phyloP scores from a whole-genome alignment of 768 basidiomycete genomes.

The Cubamyces lactineus region DNA sequence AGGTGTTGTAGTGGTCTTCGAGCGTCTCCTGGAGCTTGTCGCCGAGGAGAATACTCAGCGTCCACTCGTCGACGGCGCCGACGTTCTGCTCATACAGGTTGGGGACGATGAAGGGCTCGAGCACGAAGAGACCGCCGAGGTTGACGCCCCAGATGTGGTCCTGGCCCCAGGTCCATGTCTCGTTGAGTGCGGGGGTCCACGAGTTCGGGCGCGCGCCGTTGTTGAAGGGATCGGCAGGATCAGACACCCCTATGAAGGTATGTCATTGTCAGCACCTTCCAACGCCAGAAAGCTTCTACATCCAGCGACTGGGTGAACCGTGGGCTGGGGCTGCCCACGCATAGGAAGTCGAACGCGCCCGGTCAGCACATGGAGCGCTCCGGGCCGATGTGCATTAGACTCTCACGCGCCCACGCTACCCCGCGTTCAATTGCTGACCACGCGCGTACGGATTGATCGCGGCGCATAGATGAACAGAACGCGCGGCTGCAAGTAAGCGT shows the following conservation, averaged over 20 bases:
- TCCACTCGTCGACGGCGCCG: slow-evolving; percentile 64
- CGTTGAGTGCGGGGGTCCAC: slow-evolving; percentile 80
- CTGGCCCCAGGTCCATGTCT: slow-evolving; percentile 69
- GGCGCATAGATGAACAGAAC: too few species aligned
- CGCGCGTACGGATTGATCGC: too few species aligned
- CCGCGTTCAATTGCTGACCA: too few species aligned
- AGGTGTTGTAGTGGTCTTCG: slow-evolving; percentile 79
- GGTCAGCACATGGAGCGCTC: too few species aligned
- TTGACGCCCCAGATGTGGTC: slow-evolving; percentile 71
- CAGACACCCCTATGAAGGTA: slow-evolving; percentile 53
- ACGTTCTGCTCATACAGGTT: slow-evolving; percentile 58
- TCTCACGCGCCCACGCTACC: too few species aligned
- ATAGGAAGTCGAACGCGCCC: too few species aligned
- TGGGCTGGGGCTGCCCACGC: too few species aligned
- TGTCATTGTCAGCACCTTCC: neutral
- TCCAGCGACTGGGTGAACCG: too few species aligned
- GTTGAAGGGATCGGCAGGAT: slow-evolving; percentile 76
- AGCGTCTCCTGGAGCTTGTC: slow-evolving; percentile 45
- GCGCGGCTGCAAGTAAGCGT: too few species aligned
- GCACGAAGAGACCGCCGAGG: slow-evolving; percentile 73
- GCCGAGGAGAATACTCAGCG: slow-evolving; percentile 61
- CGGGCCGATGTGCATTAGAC: too few species aligned
- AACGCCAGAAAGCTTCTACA: too few species aligned
- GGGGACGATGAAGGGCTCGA: slow-evolving; percentile 80
- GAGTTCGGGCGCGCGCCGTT: slow-evolving; percentile 74